Evolutionary conservation across 177 flowering plant species (phyloP).

Genomic region (Vitis hybrid): DNA sequence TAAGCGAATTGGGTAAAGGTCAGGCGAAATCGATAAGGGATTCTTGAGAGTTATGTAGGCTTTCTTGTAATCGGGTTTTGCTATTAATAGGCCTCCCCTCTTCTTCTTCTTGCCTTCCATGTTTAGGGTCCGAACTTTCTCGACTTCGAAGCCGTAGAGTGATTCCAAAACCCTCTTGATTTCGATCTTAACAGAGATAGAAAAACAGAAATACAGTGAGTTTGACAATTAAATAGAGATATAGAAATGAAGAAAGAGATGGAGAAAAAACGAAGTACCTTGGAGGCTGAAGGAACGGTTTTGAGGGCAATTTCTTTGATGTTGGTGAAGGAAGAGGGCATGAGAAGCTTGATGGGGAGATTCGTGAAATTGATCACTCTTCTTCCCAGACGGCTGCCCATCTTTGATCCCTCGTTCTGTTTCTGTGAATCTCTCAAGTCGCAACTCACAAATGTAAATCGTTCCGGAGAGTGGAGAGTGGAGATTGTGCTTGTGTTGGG

Average conservation of each 20-base stretch:
- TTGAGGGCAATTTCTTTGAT: conserved; percentile 82
- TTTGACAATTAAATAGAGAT: not conserved
- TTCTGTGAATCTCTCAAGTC: not conserved
- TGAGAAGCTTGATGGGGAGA: conserved; percentile 87
- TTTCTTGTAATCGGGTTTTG: conserved; percentile 90
- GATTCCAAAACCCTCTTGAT: conserved; percentile 90
- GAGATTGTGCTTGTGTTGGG: no score
- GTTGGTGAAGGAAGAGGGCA: conserved; percentile 69
- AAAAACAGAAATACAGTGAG: not conserved
- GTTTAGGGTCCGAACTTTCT: conserved; percentile 80
- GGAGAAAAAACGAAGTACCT: conserved; percentile 31
- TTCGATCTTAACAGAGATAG: conserved; percentile 49
- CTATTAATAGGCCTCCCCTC: conserved; percentile 73
- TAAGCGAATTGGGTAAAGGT: conserved; percentile 53
- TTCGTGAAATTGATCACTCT: conserved; percentile 83
- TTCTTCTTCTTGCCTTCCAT: conserved; percentile 97
- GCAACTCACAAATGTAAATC: not conserved
- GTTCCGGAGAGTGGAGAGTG: no score
- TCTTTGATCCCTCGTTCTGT: conserved; percentile 3
- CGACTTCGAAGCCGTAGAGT: conserved; percentile 87
- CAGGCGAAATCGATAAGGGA: conserved; percentile 68
- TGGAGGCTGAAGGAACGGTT: conserved; percentile 90
- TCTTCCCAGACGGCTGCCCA: conserved; percentile 78
- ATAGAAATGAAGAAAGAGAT: not conserved
- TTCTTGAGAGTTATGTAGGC: conserved; percentile 76